Evolutionary conservation across 2,329 filamentous ascomycete genomes (phyloP).

Genomic region (Tolypocladium amazonense): DNA sequence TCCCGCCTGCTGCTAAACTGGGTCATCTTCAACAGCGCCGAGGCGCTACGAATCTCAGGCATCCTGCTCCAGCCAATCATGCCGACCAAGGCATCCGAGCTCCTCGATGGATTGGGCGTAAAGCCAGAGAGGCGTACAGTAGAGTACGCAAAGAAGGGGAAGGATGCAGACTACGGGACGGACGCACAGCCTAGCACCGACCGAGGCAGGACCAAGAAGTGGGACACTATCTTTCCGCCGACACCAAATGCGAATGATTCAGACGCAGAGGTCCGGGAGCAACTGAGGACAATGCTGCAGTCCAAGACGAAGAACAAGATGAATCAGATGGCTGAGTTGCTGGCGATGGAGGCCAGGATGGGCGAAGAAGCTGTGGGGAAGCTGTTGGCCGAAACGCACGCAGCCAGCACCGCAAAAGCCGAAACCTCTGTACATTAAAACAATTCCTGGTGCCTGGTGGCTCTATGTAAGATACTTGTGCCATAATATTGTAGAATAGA

Average conservation of each 20-base stretch:
- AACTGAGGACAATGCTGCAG: conserved; percentile 6
- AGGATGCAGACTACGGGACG: conserved; percentile 60
- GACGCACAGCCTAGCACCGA: conserved; percentile 12
- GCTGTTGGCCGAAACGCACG: conserved; percentile 8
- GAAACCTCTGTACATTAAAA: neutral
- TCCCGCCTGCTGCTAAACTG: conserved; percentile 36
- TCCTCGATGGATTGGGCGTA: conserved; percentile 75
- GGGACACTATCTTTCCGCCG: conserved; percentile 42
- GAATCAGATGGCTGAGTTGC: conserved; percentile 13
- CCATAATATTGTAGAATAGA: neutral
- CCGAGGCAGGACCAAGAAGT: conserved; percentile 21
- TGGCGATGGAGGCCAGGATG: conserved; percentile 19
- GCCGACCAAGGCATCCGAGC: conserved; percentile 59
- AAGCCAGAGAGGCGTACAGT: conserved; percentile 49
- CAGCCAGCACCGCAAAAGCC: conserved; percentile 1
- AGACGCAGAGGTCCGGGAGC: conserved; percentile 10
- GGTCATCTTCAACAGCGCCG: conserved; percentile 60
- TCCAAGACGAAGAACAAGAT: conserved; percentile 14
- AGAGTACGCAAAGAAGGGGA: conserved; percentile 48
- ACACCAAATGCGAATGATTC: conserved; percentile 13
- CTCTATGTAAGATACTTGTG: neutral
- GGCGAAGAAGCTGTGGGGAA: conserved; percentile 12
- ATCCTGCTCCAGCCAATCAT: conserved; percentile 90
- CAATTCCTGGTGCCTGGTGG: no score
- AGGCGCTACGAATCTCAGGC: conserved; percentile 66